Evolutionary conservation across 179 eudicot species (phyloP).

Genomic region (Beta macrorhiza): DNA sequence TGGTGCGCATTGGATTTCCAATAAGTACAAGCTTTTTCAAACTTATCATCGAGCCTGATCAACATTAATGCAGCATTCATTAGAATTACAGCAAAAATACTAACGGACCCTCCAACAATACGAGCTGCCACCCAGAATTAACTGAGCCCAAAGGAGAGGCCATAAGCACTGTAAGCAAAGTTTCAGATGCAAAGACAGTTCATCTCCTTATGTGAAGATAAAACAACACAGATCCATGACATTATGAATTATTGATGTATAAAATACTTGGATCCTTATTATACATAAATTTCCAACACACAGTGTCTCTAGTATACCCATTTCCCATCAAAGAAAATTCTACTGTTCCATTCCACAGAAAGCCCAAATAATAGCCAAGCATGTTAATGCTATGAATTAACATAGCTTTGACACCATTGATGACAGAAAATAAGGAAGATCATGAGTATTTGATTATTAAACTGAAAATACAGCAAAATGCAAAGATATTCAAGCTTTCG

Average conservation of each 20-base stretch:
- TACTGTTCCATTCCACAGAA: neutral
- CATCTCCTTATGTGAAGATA: no score
- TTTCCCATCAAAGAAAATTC: neutral
- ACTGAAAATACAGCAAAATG: no score
- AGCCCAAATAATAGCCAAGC: neutral
- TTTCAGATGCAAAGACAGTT: no score
- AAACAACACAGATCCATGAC: no score
- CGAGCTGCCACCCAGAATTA: slow-evolving; percentile 10
- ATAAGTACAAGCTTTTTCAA: slow-evolving; percentile 80
- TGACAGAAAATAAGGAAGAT: no score
- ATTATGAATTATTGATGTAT: no score
- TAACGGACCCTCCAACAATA: neutral
- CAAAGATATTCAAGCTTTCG: no score
- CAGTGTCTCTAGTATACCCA: neutral
- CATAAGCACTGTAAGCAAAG: neutral
- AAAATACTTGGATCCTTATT: no score
- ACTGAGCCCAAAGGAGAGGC: neutral
- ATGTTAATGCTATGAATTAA: neutral
- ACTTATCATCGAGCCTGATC: slow-evolving; percentile 74
- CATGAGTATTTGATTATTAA: no score
- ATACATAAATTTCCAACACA: no score
- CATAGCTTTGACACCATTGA: no score
- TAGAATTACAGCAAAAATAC: neutral
- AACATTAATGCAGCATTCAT: slow-evolving; percentile 13
- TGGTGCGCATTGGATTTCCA: slow-evolving; percentile 90